phyloP scores from a whole-genome alignment of 176 grass and related monocot species.

The Pharus latifolius region DNA sequence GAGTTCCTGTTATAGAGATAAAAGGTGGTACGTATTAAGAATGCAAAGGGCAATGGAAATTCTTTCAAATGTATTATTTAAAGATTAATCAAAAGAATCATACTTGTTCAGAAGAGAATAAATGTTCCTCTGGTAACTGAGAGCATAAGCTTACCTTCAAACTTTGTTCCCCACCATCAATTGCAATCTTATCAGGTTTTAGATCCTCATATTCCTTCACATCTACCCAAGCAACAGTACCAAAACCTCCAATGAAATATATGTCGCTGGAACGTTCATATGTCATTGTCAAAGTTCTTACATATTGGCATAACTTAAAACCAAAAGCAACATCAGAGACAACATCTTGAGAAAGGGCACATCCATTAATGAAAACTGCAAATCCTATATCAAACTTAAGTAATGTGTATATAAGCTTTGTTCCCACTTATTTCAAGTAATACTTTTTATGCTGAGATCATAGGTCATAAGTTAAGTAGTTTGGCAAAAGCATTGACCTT shows the following conservation, averaged over 20 bases:
- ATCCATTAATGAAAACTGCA: background rate
- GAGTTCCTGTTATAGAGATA: constrained; percentile 43
- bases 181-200: constrained; percentile 73
- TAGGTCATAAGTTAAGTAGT: no score
- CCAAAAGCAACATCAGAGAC: no score
- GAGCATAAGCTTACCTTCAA: constrained; percentile 39
- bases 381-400: background rate
- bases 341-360: background rate
- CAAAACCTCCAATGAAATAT: constrained; percentile 92
- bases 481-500: background rate
- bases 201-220: constrained; percentile 58
- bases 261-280: constrained; percentile 44
- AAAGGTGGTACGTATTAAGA: background rate
- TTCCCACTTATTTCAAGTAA: no score
- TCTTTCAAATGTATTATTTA: background rate
- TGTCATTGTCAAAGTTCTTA: background rate
- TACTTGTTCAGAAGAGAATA: background rate
- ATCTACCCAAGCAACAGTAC: constrained; percentile 80
- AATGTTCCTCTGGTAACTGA: background rate
- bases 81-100: background rate
- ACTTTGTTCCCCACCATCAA: constrained; percentile 63
- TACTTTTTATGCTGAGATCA: no score
- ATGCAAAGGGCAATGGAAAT: background rate
- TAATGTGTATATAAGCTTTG: no score
- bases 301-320: background rate